Base-by-base conservation (phyloP, 139 green algal genomes). In the Chloropicon primus region DNA sequence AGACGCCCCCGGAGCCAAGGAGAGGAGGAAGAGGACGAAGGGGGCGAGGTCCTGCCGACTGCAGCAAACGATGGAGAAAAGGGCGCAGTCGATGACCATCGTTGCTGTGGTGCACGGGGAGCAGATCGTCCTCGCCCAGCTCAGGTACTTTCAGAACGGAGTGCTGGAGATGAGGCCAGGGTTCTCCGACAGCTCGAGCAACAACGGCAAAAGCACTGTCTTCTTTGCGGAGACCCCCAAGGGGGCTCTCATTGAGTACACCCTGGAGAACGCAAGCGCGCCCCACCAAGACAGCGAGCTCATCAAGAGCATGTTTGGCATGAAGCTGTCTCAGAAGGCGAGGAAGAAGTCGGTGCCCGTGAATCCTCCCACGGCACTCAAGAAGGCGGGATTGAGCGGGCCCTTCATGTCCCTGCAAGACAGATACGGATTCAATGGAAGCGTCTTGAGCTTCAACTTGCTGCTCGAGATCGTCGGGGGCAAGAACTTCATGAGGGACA, bases 241-340 rank as follows among this genome's bases (percentile, higher is more conserved):
- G 23, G 92, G 98, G 73, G 87, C 91, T 1, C 98, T 98, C 87
- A 91, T 97, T 87, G 94, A 98, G 89, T 92, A 98, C 76, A 95
- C 98, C 81, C 92, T 98, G 25, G 93, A 99, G 86, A 94, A 98
- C 41, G 41, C 41, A 17, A 62, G 41, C 41, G 41, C 41, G 17
- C 41, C 41, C 17, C 41, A n/a, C 41, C 10, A 5, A 5, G 10
- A 62, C 10, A 62, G 17, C 41, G 41, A 62, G 41, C 10, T 62
- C 88, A 86, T 99, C 23, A 96, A 97, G 79, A 85, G 91, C 21
- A 91, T 99, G 41, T 88, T 99, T 54, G 94, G 87, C 78, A 93
- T 98, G 72, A 94, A 94, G 75, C 89, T 99, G 75, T 95, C 98
- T 76, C 92, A 97, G 29, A 98, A 98, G 78, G 98, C 98, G 95